Evolutionary conservation across 1,284 basidiomycete genomes (phyloP).

Genomic region (Cutaneotrichosporon sp.): DNA sequence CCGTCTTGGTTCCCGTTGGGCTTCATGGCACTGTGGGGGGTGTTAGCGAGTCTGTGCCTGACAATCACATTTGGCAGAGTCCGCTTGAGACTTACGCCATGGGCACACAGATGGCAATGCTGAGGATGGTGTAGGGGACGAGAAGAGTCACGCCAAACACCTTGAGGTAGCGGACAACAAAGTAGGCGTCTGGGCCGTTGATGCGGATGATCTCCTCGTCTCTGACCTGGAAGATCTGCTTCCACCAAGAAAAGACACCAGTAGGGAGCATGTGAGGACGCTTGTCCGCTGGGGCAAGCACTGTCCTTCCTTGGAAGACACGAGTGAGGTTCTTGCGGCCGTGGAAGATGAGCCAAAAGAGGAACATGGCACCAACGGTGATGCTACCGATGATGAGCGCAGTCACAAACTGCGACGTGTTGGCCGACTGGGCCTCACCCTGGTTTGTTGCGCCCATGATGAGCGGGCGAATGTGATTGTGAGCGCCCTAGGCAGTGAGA

Average conservation of each 20-base stretch:
- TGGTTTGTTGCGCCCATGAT: slow-evolving; percentile 1
- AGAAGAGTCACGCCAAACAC: slow-evolving; percentile 59
- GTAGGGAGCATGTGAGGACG: slow-evolving; percentile 9
- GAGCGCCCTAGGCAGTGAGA: neutral
- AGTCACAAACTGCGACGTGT: slow-evolving; percentile 41
- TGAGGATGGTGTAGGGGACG: slow-evolving; percentile 63
- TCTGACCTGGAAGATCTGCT: slow-evolving; percentile 30
- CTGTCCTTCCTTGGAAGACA: slow-evolving; percentile 42
- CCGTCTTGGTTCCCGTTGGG: slow-evolving; percentile 53
- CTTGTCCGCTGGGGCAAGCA: slow-evolving; percentile 39
- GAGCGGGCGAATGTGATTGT: too few species aligned
- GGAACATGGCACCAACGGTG: slow-evolving; percentile 34
- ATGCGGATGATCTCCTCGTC: slow-evolving; percentile 49
- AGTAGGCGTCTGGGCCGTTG: slow-evolving; percentile 90
- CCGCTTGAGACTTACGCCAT: slow-evolving; percentile 25
- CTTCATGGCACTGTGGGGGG: slow-evolving; percentile 4
- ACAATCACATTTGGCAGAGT: too few species aligned
- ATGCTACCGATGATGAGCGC: slow-evolving; percentile 43
- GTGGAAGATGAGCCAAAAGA: slow-evolving; percentile 38
- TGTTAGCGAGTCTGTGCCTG: too few species aligned
- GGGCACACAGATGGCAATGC: slow-evolving; percentile 51
- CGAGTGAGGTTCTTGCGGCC: slow-evolving; percentile 24
- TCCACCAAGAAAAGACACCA: slow-evolving; percentile 27
- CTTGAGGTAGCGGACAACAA: slow-evolving; percentile 70
- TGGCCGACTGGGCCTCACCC: slow-evolving; percentile 11